A percentile compares a stretch with the other conserved stretches of the same genome.
phyloP scores from a whole-genome alignment of 2,329 filamentous ascomycete genomes.

The Penicillium griseofulvum region DNA sequence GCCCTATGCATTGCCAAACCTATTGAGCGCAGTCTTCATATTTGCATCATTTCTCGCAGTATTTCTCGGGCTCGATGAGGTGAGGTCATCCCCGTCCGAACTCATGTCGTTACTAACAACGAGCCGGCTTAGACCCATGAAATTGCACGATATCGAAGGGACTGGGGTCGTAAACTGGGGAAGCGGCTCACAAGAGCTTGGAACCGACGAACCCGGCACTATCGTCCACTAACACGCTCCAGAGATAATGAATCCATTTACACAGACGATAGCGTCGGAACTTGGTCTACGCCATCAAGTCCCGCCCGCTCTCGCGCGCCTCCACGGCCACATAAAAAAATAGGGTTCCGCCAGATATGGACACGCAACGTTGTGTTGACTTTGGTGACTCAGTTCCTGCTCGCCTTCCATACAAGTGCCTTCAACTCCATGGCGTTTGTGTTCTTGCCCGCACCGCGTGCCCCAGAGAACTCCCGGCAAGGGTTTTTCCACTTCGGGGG shows the following conservation, averaged over 20 bases:
- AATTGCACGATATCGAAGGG: constrained; percentile 37
- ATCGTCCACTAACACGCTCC: constrained; percentile 34
- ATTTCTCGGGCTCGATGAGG: constrained; percentile 66
- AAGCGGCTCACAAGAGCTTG: constrained; percentile 32
- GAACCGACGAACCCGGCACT: constrained; percentile 30
- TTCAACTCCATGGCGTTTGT: constrained; percentile 76
- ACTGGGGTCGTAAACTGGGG: constrained; percentile 43
- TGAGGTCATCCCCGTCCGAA: constrained; percentile 24
- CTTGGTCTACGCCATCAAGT: constrained; percentile 28
- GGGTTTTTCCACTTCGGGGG: constrained; percentile 62
- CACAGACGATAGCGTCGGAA: constrained; percentile 28
- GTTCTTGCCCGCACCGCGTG: constrained; percentile 71
- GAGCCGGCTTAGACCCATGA: constrained; percentile 33
- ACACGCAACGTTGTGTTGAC: constrained; percentile 56
- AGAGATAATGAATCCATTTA: constrained; percentile 33
- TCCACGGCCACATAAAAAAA: constrained; percentile 40
- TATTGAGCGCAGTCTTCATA: constrained; percentile 64
- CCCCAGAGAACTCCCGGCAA: constrained; percentile 41
- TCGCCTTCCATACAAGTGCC: constrained; percentile 71
- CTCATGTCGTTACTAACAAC: background rate
- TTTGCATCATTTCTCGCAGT: constrained; percentile 54
- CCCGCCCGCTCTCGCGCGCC: constrained; percentile 23
- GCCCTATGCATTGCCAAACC: constrained; percentile 68
- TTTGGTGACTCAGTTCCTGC: constrained; percentile 63
- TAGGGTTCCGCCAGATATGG: constrained; percentile 52